phyloP scores from a whole-genome alignment of 148 eudicot species.

The Polygonum maritimum region DNA sequence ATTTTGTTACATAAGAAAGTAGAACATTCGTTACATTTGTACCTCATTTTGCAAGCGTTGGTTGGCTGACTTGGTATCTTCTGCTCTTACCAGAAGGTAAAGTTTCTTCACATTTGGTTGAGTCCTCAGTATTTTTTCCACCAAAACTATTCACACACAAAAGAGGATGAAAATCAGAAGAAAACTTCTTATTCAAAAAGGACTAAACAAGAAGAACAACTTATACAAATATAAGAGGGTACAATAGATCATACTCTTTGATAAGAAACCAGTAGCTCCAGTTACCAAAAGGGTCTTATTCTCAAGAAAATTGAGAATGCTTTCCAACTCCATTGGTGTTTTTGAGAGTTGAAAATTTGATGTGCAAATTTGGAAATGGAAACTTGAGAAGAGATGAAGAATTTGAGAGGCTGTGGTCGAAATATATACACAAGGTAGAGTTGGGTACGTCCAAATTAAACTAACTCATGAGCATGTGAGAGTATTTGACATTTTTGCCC shows the following conservation, averaged over 20 bases:
- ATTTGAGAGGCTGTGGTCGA: not conserved
- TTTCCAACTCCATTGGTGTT: constrained; percentile 31
- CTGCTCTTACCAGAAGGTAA: constrained; percentile 65
- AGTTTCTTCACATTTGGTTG: constrained; percentile 79
- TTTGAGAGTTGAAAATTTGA: not conserved
- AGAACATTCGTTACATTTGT: not conserved
- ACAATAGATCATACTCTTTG: constrained; percentile 35
- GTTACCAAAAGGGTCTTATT: constrained; percentile 44
- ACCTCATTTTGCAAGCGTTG: constrained; percentile 67
- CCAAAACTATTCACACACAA: constrained; percentile 34
- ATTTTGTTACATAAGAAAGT: too few species aligned
- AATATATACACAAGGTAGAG: not conserved
- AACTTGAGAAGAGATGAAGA: not conserved
- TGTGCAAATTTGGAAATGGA: not conserved
- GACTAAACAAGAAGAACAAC: not conserved
- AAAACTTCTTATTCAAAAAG: not conserved
- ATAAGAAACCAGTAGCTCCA: constrained; percentile 70
- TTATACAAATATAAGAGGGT: not conserved
- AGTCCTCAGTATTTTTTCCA: constrained; percentile 63
- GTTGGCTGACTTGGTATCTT: constrained; percentile 39
- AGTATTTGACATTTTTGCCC: too few species aligned
- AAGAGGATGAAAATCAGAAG: not conserved
- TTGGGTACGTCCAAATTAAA: too few species aligned
- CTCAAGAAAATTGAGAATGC: constrained; percentile 37
- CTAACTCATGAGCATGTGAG: too few species aligned